Base-by-base conservation (phyloP, 1,284 basidiomycete species). In the Coniophora puteana region DNA sequence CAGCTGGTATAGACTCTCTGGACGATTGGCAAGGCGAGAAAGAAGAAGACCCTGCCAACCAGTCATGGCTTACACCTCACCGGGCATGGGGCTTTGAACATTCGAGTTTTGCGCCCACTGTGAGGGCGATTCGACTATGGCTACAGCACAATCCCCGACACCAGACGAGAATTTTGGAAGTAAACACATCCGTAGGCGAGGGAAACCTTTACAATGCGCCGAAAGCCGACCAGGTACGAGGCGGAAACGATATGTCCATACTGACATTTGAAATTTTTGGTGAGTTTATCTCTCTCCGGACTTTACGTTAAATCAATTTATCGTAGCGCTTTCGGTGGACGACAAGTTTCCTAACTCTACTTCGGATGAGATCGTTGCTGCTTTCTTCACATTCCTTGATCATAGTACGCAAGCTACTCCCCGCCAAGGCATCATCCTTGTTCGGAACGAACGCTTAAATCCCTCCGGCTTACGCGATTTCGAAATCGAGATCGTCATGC, bases 241-340 rank as follows among this genome's bases (percentile, higher is more conserved):
- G n/a, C n/a, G 78, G 74, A 43, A 82, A 87, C 49, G 76, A 76
- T 55, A 92, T 98, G 86, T 80, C 85, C 0, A 68, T 90, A 8
- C 63, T 98, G 32, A 80, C 86, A 3, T 58, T 97, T 34, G 95
- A 98, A 60, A 65, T 93, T 1, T 89, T 93, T 57, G 87, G 92
- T 88, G 45, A 50, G 76, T 49, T 5, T 7, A 27, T 26, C 4
- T 17, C 30, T 12, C 20, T 10, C 18, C 18, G 16, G 17, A 36
- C 16, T 7, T 5, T 16, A 23, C 16, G 34, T 21, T 17, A 41
- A 16, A 37, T 30, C 10, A 35, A 6, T 12, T 11, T 36, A 24
- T 23, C 36, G 4, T 46, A 89, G 88, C 76, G 12, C 78, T 75
- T 25, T 83, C 85, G 1, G 68, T 72, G n/a, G 77, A 67, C 14